Evolutionary conservation across 257 asterid genomes (phyloP), one percentile per base, ranked within the genome.

Genomic region (Rubia yunnanensis): DNA sequence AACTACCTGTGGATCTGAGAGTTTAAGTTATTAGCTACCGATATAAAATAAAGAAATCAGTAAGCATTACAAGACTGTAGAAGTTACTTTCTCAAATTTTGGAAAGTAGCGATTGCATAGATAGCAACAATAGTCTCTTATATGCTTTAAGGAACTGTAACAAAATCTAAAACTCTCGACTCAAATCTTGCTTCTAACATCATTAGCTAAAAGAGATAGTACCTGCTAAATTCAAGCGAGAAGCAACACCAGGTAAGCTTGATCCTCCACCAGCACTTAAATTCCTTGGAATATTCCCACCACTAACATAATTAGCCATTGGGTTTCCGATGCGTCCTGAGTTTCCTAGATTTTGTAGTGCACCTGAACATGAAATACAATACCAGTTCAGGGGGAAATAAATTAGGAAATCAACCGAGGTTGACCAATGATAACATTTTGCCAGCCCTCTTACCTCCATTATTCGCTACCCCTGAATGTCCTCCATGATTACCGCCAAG

Each of bases 1-100:
- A 24, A 86, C 87, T 80, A 91, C 82, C 86, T 88, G 97, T 8
- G 96, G 96, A 81, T 88, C 91, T 83, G 95, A 80, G 76, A 79
- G 67, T 49, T 65, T 70, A 59, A 77, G 73, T 34, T 66, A 73
- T 75, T 73, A 69, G 69, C 24, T 52, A 32, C 6, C 23, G 26
- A 34, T 24, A 23, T 20, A 49, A 71, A 63, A 31, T 11, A n/a
- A 30, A 65, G 49, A 65, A 49, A 31, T 18, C 39, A 50, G n/a
- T 65, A 41, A 48, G 34, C 32, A 7, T 27, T 22, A 32, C 46
- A 14, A 20, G 50, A 22, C 61, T 34, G 50, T 10, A 39, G 41
- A 44, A 63, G 18, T 57, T 32, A 46, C 44, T 48, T 20, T 7
- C 28, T 2, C 36, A 2, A 7, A 5, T 22, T 15, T 28, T 68